phyloP scores from a whole-genome alignment of 352 stramenopile genomes.

The Globisporangium mamillatum region DNA sequence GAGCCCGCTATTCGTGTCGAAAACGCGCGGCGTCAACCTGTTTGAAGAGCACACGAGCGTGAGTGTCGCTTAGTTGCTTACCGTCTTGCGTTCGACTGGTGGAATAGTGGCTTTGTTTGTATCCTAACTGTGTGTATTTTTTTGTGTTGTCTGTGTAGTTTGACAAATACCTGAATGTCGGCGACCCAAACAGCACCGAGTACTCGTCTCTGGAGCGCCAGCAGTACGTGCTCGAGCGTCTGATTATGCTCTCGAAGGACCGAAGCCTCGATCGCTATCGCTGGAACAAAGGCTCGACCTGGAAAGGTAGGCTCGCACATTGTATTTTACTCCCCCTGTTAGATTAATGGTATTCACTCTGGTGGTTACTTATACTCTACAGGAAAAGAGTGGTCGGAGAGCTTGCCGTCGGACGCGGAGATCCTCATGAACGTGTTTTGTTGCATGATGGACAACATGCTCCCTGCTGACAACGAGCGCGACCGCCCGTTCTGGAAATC shows the following conservation, averaged over 20 bases:
- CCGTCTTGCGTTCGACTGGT: neutral
- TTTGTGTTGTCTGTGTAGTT: slow-evolving; percentile 41
- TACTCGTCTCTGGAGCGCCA: slow-evolving; percentile 77
- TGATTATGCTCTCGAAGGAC: slow-evolving; percentile 87
- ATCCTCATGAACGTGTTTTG: slow-evolving; percentile 89
- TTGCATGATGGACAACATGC: slow-evolving; percentile 86
- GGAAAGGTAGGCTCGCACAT: slow-evolving; percentile 40
- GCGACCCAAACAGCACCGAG: slow-evolving; percentile 61
- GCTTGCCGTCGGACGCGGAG: slow-evolving; percentile 72
- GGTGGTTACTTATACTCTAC: neutral
- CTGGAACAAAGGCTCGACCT: slow-evolving; percentile 77
- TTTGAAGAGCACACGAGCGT: slow-evolving; percentile 81
- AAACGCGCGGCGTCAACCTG: slow-evolving; percentile 67
- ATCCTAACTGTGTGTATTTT: slow-evolving; percentile 12
- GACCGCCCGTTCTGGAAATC: slow-evolving; percentile 82
- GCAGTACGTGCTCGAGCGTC: slow-evolving; percentile 79
- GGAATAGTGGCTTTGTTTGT: neutral
- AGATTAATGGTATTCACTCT: neutral
- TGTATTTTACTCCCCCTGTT: neutral
- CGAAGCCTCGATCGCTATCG: slow-evolving; percentile 80
- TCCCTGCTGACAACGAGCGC: slow-evolving; percentile 69
- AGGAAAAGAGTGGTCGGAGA: slow-evolving; percentile 82
- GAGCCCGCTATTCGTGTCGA: slow-evolving; percentile 73
- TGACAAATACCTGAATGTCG: slow-evolving; percentile 87
- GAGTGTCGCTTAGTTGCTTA: slow-evolving; percentile 25